Conservation (phyloP, 371 early-diverging fungal species). For the Blakeslea trispora region DNA sequence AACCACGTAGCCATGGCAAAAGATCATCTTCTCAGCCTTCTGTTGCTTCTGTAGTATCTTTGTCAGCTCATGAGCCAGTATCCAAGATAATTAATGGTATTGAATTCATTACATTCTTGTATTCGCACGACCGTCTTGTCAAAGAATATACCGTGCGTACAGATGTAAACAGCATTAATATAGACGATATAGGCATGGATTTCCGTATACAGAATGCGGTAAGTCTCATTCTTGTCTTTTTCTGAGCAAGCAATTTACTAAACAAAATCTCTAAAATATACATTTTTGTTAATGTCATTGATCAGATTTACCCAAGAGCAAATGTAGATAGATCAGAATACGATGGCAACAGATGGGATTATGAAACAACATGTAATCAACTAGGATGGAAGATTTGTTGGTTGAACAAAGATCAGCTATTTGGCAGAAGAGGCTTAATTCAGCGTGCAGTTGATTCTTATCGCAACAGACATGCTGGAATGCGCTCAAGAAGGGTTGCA, state of each 20-base stretch:
- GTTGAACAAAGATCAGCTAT: constrained; percentile 73
- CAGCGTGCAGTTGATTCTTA: constrained; percentile 92
- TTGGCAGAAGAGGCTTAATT: constrained; percentile 81
- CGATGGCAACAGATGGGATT: constrained; percentile 86
- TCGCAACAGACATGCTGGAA: constrained; percentile 74
- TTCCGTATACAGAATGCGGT: constrained; percentile 75
- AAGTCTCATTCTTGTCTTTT: constrained; percentile 10
- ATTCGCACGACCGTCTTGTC: constrained; percentile 58
- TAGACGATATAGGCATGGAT: constrained; percentile 60
- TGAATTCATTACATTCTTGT: constrained; percentile 66
- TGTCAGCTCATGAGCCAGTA: constrained; percentile 55
- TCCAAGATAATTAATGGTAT: constrained; percentile 51
- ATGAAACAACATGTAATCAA: constrained; percentile 86
- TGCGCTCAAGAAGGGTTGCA: constrained; percentile 71
- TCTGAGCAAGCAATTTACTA: no score
- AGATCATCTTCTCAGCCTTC: constrained; percentile 44
- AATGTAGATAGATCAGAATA: constrained; percentile 64
- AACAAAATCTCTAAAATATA: no score
- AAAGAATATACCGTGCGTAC: constrained; percentile 74
- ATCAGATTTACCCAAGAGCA: constrained; percentile 80
- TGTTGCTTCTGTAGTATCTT: constrained; percentile 48
- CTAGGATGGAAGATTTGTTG: constrained; percentile 88
- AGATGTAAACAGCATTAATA: constrained; percentile 68
- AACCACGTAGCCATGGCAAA: constrained; percentile 18
- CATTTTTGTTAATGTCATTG: neutral